A percentile compares a stretch with the other conserved stretches of the same genome.
Conservation (phyloP, 1,284 basidiomycete genomes). For the Exsudoporus floridanus region DNA sequence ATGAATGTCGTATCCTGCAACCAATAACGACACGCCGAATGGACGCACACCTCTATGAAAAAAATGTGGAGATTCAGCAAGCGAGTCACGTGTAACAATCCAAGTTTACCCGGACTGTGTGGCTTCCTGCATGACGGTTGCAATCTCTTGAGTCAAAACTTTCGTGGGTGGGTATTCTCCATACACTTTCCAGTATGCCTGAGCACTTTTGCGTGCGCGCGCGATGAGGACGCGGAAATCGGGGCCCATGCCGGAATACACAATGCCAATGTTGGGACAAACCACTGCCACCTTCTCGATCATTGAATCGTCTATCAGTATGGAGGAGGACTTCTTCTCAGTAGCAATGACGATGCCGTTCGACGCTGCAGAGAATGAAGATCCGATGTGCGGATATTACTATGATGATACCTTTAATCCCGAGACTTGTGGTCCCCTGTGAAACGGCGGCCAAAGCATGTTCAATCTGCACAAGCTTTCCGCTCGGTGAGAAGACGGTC, state of each 20-base stretch:
- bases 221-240: slow-evolving; percentile 95
- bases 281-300: slow-evolving; percentile 96
- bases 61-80: slow-evolving; percentile 29
- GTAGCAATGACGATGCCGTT: slow-evolving; percentile 99
- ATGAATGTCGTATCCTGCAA: slow-evolving; percentile 93
- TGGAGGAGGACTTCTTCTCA: slow-evolving; percentile 97
- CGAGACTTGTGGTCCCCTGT: slow-evolving; percentile 95
- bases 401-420: slow-evolving; percentile 84
- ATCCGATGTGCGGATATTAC: slow-evolving; percentile 19
- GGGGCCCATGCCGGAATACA: slow-evolving; percentile 99
- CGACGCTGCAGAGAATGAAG: slow-evolving; percentile 61
- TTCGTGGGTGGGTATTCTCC: slow-evolving; percentile 99
- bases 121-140: slow-evolving; percentile 97
- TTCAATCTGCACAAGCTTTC: slow-evolving; percentile 99
- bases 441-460: slow-evolving; percentile 97
- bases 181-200: slow-evolving; percentile 99
- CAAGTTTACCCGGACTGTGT: slow-evolving; percentile 91
- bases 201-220: slow-evolving; percentile 95
- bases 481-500: slow-evolving; percentile 98
- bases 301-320: slow-evolving; percentile 96
- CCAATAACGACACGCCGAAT: slow-evolving; percentile 94
- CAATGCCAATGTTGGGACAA: slow-evolving; percentile 98
- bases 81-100: slow-evolving; percentile 26
- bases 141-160: slow-evolving; percentile 95
- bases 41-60: slow-evolving; percentile 89